Percentiles rank a stretch among this genome's conserved stretches.
Evolutionary conservation across 192 early-diverging fungal genomes (phyloP).

Genomic region (Funneliformis geosporum): DNA sequence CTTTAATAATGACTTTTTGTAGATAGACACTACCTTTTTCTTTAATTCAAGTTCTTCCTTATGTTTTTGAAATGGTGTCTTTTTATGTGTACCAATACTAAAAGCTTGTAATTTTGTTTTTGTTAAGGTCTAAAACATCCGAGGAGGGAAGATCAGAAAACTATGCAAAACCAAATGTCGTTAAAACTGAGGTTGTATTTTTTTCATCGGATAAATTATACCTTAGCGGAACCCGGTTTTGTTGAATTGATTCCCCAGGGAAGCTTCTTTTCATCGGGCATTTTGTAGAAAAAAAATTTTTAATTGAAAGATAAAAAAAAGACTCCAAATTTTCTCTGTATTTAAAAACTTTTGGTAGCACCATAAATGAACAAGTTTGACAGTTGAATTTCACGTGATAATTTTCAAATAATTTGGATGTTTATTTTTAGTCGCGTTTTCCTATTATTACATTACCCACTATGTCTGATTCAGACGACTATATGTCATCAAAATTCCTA

Average conservation of each 20-base stretch:
- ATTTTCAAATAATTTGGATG: too few relatives aligned
- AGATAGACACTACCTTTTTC: conserved; percentile 57
- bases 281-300: not conserved
- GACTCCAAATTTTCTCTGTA: too few relatives aligned
- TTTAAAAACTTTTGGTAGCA: too few relatives aligned
- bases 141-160: not conserved
- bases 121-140: conserved; percentile 52
- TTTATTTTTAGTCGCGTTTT: too few relatives aligned
- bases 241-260: conserved; percentile 29
- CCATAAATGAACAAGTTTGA: too few relatives aligned
- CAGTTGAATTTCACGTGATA: too few relatives aligned
- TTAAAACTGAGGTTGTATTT: not conserved
- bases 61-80: conserved; percentile 73
- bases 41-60: conserved; percentile 73
- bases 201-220: not conserved
- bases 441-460: not conserved
- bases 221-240: conserved; percentile 30
- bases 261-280: conserved; percentile 31
- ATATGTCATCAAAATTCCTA: conserved; percentile 46
- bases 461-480: conserved; percentile 38
- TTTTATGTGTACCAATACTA: conserved; percentile 67
- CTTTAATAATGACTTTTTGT: not conserved
- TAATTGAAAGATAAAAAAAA: not conserved
- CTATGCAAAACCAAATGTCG: not conserved
- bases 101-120: conserved; percentile 69